phyloP scores from a whole-genome alignment of 2,329 filamentous ascomycete species.

The Calonectria henricotiae region DNA sequence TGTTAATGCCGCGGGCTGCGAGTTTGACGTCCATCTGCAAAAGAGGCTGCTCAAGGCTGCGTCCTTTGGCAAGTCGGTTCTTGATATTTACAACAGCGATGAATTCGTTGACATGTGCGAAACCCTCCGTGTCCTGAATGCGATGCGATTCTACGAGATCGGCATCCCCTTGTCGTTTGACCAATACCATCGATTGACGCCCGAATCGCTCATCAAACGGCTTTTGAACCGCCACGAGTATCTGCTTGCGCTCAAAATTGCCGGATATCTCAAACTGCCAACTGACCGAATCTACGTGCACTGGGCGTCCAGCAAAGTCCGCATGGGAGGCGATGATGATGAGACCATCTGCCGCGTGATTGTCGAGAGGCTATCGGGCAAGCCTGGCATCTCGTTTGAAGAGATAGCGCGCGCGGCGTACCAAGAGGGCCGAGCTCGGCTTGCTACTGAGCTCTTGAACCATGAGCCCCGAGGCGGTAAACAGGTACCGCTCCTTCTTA shows the following conservation, averaged over 20 bases:
- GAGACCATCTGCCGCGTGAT: constrained; percentile 89
- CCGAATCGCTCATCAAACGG: constrained; percentile 88
- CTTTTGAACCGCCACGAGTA: constrained; percentile 94
- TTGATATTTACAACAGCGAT: constrained; percentile 98
- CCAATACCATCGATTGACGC: constrained; percentile 91
- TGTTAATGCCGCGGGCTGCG: constrained; percentile 92
- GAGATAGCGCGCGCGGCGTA: constrained; percentile 94
- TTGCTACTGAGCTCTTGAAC: constrained; percentile 92
- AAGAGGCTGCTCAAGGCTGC: constrained; percentile 97
- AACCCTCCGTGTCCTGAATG: constrained; percentile 91
- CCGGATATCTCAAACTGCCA: constrained; percentile 88
- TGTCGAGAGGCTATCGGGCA: constrained; percentile 88
- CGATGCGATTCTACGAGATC: constrained; percentile 91
- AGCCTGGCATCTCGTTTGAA: constrained; percentile 95
- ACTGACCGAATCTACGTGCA: constrained; percentile 95
- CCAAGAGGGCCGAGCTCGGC: constrained; percentile 89
- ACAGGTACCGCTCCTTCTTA: constrained; percentile 92
- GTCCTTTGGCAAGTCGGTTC: constrained; percentile 96
- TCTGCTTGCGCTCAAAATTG: constrained; percentile 89
- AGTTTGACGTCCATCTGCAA: constrained; percentile 93
- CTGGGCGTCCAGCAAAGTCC: constrained; percentile 96
- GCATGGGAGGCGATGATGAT: constrained; percentile 87
- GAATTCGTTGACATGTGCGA: constrained; percentile 99
- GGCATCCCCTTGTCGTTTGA: constrained; percentile 94
- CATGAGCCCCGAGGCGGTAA: constrained; percentile 96